Conservation (phyloP, 805 yeast genomes). For the Kodamaea jinghongensis region DNA sequence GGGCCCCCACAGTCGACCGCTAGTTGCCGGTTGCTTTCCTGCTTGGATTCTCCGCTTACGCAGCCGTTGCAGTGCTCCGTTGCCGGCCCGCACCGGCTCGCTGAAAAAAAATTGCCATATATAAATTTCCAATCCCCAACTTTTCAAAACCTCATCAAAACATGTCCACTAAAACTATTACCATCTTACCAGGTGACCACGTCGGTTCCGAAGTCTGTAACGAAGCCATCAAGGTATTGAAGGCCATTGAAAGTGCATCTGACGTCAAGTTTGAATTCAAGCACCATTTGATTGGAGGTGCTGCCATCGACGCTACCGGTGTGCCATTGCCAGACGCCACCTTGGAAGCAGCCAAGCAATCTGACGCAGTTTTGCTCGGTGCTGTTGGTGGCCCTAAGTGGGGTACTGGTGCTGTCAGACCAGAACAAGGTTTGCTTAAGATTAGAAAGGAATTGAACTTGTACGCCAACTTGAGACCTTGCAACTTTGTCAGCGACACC, state of each 20-base stretch:
- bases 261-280: constrained; percentile 67
- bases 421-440: constrained; percentile 93
- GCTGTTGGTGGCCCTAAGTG: constrained; percentile 99
- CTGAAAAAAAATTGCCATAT: constrained; percentile 1
- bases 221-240: constrained; percentile 89
- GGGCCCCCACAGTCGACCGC: no score
- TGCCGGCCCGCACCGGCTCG: constrained; percentile 6
- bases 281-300: constrained; percentile 93
- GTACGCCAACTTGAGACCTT: constrained; percentile 96
- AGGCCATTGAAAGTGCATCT: constrained; percentile 58
- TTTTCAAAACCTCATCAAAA: background rate
- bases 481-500: constrained; percentile 85
- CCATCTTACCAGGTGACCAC: constrained; percentile 94
- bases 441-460: constrained; percentile 92
- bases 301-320: constrained; percentile 97
- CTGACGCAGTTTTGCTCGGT: constrained; percentile 95
- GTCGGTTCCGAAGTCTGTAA: constrained; percentile 87
- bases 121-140: background rate
- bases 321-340: constrained; percentile 85
- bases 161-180: constrained; percentile 58
- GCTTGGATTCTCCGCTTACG: background rate
- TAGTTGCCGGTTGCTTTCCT: no score
- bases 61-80: background rate
- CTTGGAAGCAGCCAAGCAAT: constrained; percentile 73
- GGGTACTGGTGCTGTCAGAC: constrained; percentile 96